phyloP scores from a whole-genome alignment of 2,329 filamentous ascomycete species.

The Fusarium secorum region DNA sequence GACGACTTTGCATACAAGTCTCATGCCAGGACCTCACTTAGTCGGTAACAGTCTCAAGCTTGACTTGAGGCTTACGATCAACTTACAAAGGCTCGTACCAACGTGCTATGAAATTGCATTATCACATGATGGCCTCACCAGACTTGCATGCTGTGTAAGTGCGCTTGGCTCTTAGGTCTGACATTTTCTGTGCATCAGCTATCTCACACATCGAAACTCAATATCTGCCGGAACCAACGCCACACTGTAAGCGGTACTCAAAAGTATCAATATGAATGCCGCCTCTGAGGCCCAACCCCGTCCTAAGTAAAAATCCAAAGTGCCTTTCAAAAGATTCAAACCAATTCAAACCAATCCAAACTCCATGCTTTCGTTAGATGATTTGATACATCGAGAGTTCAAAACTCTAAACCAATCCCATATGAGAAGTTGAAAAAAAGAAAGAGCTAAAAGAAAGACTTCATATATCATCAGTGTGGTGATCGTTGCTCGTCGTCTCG shows the following conservation, averaged over 20 bases:
- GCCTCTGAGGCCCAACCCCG: not conserved
- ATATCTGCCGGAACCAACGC: not conserved
- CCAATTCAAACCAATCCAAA: slow-evolving; percentile 27
- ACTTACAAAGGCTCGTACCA: not conserved
- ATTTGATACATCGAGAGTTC: slow-evolving; percentile 12
- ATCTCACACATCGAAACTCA: not conserved
- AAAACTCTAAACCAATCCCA: not conserved
- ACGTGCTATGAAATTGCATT: not conserved
- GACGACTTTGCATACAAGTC: slow-evolving; percentile 17
- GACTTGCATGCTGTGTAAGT: not conserved
- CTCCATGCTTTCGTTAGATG: slow-evolving; percentile 37
- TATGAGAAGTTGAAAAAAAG: not conserved
- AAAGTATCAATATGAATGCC: not conserved
- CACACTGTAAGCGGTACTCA: not conserved
- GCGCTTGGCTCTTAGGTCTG: not conserved
- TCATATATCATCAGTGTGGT: slow-evolving; percentile 20
- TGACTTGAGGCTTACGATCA: not conserved
- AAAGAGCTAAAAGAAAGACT: not conserved
- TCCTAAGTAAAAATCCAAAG: not conserved
- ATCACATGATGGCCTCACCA: not conserved
- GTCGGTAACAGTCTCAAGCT: not conserved
- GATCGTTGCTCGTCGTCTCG: slow-evolving; percentile 30
- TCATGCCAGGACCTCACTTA: slow-evolving; percentile 4
- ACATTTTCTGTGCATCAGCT: not conserved
- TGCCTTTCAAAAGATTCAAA: slow-evolving; percentile 6